Evolutionary conservation across 331 rosid species (phyloP).

Genomic region (Malus hybrid): DNA sequence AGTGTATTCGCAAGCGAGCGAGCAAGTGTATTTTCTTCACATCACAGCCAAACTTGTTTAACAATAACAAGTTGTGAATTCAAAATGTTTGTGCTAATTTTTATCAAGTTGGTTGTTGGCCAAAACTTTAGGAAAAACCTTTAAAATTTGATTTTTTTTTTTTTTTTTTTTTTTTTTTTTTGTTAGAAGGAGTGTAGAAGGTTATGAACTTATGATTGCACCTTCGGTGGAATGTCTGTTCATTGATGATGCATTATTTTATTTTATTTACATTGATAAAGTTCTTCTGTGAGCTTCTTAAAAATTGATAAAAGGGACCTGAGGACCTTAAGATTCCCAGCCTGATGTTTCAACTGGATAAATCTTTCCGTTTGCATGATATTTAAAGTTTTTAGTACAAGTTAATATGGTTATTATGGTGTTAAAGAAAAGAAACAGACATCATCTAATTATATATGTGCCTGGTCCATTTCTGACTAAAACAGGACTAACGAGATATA

Average conservation of each 20-base stretch:
- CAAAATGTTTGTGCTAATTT: background rate
- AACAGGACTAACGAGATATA: background rate
- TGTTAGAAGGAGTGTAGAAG: background rate
- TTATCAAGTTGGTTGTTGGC: background rate
- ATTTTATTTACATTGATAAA: background rate
- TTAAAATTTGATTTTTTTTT: background rate
- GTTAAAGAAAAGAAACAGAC: background rate
- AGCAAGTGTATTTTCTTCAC: background rate
- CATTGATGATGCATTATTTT: background rate
- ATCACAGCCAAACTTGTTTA: background rate
- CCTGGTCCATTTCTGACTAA: background rate
- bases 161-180: too few species aligned
- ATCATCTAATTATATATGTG: background rate
- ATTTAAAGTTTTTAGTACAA: background rate
- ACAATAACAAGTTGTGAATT: background rate
- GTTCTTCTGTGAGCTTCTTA: background rate
- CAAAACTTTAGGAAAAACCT: background rate
- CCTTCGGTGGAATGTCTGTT: background rate
- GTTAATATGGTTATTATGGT: background rate
- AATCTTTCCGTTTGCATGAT: background rate
- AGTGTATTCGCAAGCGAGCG: too few species aligned
- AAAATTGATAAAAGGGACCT: background rate
- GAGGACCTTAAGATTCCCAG: background rate
- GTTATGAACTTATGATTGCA: background rate
- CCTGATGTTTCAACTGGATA: background rate